phyloP scores from a whole-genome alignment of 2,329 filamentous ascomycete genomes.

The Epichloe brachyelytri region DNA sequence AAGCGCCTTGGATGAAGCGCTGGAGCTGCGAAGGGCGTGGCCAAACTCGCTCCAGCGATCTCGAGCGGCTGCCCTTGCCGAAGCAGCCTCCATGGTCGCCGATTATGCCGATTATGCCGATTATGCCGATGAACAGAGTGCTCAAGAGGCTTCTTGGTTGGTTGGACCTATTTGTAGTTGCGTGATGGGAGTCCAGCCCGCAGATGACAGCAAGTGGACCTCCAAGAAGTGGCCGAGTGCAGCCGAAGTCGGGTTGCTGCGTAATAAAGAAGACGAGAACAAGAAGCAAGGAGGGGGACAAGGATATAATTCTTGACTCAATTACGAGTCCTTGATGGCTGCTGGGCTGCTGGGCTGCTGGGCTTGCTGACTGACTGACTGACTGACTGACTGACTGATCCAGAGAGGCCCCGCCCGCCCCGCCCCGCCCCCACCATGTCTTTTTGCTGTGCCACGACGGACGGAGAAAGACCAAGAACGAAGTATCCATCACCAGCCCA shows the following conservation, averaged over 20 bases:
- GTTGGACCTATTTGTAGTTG: not conserved
- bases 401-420: not conserved
- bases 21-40: constrained; percentile 74
- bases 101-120: constrained; percentile 4
- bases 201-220: not conserved
- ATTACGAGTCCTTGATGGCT: constrained; percentile 5
- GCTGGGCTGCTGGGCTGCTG: not conserved
- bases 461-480: no score
- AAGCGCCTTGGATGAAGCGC: constrained; percentile 91
- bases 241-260: not conserved
- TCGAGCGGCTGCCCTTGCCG: constrained; percentile 85
- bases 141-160: not conserved
- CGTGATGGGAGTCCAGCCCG: not conserved
- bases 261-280: no score
- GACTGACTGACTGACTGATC: no score
- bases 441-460: not conserved
- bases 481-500: no score
- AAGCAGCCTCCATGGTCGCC: constrained; percentile 73
- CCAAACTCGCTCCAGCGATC: constrained; percentile 83
- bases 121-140: not conserved
- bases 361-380: no score
- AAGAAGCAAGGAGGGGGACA: no score
- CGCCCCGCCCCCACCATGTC: not conserved
- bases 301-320: not conserved
- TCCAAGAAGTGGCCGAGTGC: not conserved